phyloP scores from a whole-genome alignment of 768 basidiomycete genomes.

The Calvatia gigantea region DNA sequence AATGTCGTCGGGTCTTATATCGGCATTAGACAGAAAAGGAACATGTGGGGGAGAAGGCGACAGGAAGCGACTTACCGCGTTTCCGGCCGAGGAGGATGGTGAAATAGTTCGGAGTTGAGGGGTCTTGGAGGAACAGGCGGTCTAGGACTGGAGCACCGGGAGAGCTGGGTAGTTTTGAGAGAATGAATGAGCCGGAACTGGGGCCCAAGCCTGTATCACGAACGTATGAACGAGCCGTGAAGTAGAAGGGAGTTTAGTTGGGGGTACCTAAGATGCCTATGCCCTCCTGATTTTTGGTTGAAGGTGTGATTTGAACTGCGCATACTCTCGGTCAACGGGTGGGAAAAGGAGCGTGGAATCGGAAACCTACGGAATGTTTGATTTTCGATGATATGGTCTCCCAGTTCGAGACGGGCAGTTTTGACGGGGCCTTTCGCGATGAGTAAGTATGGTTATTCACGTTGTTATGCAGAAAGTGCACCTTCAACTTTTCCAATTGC shows the following conservation, averaged over 20 bases:
- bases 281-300: slow-evolving; percentile 26
- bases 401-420: slow-evolving; percentile 49
- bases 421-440: slow-evolving; percentile 55
- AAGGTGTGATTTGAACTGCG: slow-evolving; percentile 38
- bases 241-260: not conserved
- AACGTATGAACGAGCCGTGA: slow-evolving; percentile 18
- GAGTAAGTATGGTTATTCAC: not conserved
- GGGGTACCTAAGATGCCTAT: slow-evolving; percentile 24
- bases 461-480: slow-evolving; percentile 20
- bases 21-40: not conserved
- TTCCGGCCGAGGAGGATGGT: slow-evolving; percentile 62
- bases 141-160: slow-evolving; percentile 56
- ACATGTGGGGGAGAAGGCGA: not conserved
- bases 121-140: slow-evolving; percentile 60
- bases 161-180: slow-evolving; percentile 26
- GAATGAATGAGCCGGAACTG: slow-evolving; percentile 49
- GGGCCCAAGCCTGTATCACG: slow-evolving; percentile 61
- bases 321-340: no score
- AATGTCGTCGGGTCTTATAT: slow-evolving; percentile 41
- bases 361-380: slow-evolving; percentile 64
- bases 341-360: no score
- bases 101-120: slow-evolving; percentile 55
- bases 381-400: slow-evolving; percentile 50
- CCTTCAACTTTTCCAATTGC: slow-evolving; percentile 67
- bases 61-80: slow-evolving; percentile 24